Base-by-base conservation (phyloP, 441 rosid species). In the Croton setiger region DNA sequence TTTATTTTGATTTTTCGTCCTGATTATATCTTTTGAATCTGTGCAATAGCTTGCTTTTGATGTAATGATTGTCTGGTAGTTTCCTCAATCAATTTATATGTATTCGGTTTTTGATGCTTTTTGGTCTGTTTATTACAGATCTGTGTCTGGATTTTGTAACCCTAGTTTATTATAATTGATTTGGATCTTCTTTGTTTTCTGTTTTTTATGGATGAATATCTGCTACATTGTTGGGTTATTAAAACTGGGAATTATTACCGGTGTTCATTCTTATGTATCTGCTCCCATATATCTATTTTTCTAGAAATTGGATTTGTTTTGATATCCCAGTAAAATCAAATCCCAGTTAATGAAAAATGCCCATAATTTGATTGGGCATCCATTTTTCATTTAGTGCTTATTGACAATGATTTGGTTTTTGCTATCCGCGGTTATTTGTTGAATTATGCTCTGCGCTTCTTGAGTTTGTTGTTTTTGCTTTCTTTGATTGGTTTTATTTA, bases 61-160 rank as follows among this genome's bases (percentile, higher is more conserved):
- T 52, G 52, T 48, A 18, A 12, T 48, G 17, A 4, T 2, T 13
- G 4, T 12, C 35, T 44, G n/a, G 23, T 35, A 45, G 39, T 57
- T n/a, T 4, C 47, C 55, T 27, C n/a, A 31, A 60, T 60, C 60
- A 15, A 18, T 59, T 60, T 48, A 18, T 5, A 15, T 15, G n/a
- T 56, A 23, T 56, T 3, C 4, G 35, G 58, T 20, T 21, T 21
- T 14, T 54, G 58, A 23, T 21, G 11, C 2, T 18, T 41, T 12
- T 66, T n/a, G 36, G 20, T 21, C 7, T 41, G 13, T 51, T 52
- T 1, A 6, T 47, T 35, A 4, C 44, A 43, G 73, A 70, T 70
- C 73, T 70, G 61, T n/a, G 53, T 36, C 44, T 61, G 43, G 43
- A 39, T 39, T 39, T 39, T 23, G 49, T 7, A 53, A 51, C 60